Evolutionary conservation across 108 stramenopile species (phyloP).

Genomic region (Schizochytrium sp.): DNA sequence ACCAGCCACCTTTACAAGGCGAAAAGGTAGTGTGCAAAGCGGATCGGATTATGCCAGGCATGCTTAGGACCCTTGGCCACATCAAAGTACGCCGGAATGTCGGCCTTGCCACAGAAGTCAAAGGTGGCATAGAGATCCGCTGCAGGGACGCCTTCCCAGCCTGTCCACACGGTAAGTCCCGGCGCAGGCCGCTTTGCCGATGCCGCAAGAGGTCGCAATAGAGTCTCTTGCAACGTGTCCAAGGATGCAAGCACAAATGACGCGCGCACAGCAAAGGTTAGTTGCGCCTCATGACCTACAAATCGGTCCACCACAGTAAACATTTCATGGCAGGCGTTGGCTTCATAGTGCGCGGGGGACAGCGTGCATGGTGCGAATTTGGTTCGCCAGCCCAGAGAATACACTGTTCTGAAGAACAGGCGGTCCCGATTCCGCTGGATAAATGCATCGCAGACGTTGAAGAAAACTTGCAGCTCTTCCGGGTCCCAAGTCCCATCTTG

Average conservation of each 20-base stretch:
- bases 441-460: not conserved
- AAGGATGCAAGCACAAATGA: not conserved
- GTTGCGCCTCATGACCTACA: not conserved
- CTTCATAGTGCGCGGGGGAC: not conserved
- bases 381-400: not conserved
- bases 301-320: not conserved
- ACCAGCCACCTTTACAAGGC: too few species aligned
- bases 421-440: not conserved
- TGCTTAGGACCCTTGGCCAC: not conserved
- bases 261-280: not conserved
- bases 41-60: not conserved
- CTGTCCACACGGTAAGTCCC: not conserved
- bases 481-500: not conserved
- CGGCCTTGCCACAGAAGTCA: not conserved
- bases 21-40: not conserved
- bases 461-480: not conserved
- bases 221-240: not conserved
- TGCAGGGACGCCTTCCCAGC: not conserved
- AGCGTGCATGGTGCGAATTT: not conserved
- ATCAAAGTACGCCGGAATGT: not conserved
- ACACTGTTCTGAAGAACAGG: not conserved
- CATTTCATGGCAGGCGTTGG: not conserved
- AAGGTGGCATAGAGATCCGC: not conserved
- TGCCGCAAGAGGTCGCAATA: not conserved
- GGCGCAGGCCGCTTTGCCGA: not conserved